phyloP scores from a whole-genome alignment of 2,329 filamentous ascomycete genomes.

The Capronia americana region DNA sequence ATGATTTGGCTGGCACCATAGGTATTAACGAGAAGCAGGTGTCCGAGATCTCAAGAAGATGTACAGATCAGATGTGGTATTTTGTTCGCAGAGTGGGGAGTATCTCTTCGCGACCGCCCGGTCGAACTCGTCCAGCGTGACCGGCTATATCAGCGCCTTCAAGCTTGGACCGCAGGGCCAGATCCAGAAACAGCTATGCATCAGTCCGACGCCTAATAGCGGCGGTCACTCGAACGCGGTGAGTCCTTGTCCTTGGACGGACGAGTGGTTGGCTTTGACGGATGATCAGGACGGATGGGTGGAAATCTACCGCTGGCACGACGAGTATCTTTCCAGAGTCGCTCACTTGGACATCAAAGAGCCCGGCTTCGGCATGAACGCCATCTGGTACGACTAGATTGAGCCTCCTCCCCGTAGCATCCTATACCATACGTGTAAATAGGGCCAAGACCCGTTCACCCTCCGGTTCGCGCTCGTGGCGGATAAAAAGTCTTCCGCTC shows the following conservation, averaged over 20 bases:
- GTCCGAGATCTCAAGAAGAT: constrained; percentile 58
- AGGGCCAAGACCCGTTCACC: not conserved
- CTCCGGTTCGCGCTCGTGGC: not conserved
- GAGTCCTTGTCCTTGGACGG: constrained; percentile 80
- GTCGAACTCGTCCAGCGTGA: constrained; percentile 75
- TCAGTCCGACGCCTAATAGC: constrained; percentile 84
- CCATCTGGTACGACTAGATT: constrained; percentile 83
- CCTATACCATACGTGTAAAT: not conserved
- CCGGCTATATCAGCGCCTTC: constrained; percentile 84
- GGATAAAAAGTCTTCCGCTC: not conserved
- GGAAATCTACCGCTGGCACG: constrained; percentile 85
- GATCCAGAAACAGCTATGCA: constrained; percentile 77
- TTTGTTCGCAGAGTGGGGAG: constrained; percentile 69
- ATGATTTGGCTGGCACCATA: not conserved
- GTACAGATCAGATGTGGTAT: constrained; percentile 86
- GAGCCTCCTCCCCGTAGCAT: not conserved
- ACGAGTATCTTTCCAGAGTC: constrained; percentile 79
- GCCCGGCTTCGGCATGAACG: constrained; percentile 94
- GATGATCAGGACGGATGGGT: constrained; percentile 88
- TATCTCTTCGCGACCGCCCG: constrained; percentile 88
- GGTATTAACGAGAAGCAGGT: constrained; percentile 15
- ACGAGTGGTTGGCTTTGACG: constrained; percentile 88
- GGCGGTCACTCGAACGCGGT: constrained; percentile 89
- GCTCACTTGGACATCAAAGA: constrained; percentile 78
- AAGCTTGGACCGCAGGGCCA: constrained; percentile 70